Base-by-base conservation (phyloP, 2,329 filamentous ascomycete species). In the Beauveria medogensis region DNA sequence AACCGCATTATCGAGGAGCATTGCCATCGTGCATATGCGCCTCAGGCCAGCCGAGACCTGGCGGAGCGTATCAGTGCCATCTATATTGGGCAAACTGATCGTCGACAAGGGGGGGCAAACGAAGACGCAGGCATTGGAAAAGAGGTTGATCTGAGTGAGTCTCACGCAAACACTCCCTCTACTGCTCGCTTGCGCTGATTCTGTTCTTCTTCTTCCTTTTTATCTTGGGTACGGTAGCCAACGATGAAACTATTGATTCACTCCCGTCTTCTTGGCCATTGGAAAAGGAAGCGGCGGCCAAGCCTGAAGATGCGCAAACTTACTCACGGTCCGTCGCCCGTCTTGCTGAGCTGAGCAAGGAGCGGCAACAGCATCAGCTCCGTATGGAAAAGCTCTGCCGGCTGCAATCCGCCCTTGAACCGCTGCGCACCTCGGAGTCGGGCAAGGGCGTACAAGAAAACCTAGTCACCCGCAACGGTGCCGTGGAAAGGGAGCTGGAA, bases 61-160 rank as follows among this genome's bases (percentile, higher is more conserved):
- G 87, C 88, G 2, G 87, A 90, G 75, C 88, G 91, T 74, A 84
- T 91, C 47, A 86, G 89, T 71, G 73, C 74, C 53, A 74, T 89
- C 50, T 91, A 90, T 70, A 80, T 80, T 71, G 72, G 72, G 6
- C 73, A 75, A 16, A 74, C 73, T 5, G 77, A 79, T 44, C 75
- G 76, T 43, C 73, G 70, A 50, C 71, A 73, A 55, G 68, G 67
- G 10, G 73, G 70, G 0, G 69, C 63, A 1, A 70, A 74, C 62
- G 74, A 73, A 30, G 76, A 69, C 22, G 70, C 68, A 5, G 69
- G 73, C 1, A 70, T 78, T 26, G 70, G 66, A 34, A 68, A 70
- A 37, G 76, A 78, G 24, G 70, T 75, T 10, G 80, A 83, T 65
- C 67, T 82, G 30, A 75, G 75, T 80, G 71, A 63, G 74, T 66